Conservation (phyloP, 2,329 filamentous ascomycete genomes). For the Cladosporium sp. region DNA sequence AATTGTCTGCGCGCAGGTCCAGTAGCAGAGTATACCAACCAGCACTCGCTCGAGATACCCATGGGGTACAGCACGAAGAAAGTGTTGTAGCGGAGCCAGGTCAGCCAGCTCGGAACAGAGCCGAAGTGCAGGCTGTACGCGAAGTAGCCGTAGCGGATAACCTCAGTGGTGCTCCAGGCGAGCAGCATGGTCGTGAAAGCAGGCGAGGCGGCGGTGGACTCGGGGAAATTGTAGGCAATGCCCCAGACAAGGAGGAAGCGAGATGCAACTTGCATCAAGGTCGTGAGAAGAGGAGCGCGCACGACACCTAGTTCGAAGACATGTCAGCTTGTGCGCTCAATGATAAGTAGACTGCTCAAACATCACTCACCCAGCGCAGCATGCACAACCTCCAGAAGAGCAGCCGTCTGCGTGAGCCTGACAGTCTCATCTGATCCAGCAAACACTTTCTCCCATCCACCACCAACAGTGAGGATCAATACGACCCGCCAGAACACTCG, state of each 20-base stretch:
- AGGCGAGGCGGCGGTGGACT: slow-evolving; percentile 57
- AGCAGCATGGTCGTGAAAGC: slow-evolving; percentile 77
- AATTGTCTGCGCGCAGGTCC: slow-evolving; percentile 55
- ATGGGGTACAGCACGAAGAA: slow-evolving; percentile 93
- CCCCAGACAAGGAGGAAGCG: slow-evolving; percentile 89
- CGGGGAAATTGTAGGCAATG: slow-evolving; percentile 73
- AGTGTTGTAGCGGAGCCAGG: slow-evolving; percentile 85
- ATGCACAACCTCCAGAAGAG: slow-evolving; percentile 81
- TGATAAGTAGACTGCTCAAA: neutral
- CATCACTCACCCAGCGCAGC: slow-evolving; percentile 67
- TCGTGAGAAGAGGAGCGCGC: slow-evolving; percentile 80
- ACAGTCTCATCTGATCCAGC: slow-evolving; percentile 66
- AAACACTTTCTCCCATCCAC: slow-evolving; percentile 59
- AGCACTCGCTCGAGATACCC: slow-evolving; percentile 85
- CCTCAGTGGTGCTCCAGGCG: slow-evolving; percentile 89
- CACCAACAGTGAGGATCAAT: slow-evolving; percentile 48
- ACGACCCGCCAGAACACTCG: slow-evolving; percentile 72
- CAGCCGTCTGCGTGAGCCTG: slow-evolving; percentile 81
- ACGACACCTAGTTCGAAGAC: slow-evolving; percentile 68
- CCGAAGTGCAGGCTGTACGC: slow-evolving; percentile 65
- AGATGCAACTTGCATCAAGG: slow-evolving; percentile 83
- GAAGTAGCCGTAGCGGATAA: slow-evolving; percentile 92
- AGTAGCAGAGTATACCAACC: slow-evolving; percentile 71
- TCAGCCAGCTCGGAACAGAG: slow-evolving; percentile 64
- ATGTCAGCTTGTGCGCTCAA: neutral